These are phyloP conservation scores for Apiospora kogelbergensis DNA, from an alignment of 2,329 filamentous ascomycete genomes.

Conservation along the genomic window DNA sequence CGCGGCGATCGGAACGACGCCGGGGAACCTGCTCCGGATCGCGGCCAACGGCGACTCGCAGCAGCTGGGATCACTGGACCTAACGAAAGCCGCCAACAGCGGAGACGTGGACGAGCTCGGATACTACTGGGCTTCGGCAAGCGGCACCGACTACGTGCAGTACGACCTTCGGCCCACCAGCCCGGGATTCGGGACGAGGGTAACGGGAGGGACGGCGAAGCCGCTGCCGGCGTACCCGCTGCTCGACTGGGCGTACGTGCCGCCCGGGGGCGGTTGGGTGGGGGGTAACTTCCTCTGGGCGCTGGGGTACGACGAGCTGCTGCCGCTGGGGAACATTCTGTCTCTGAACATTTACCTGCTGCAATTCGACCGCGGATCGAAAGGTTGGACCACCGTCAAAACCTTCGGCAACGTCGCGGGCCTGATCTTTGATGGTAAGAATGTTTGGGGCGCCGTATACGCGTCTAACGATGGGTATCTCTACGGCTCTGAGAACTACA, in stretches of 20 bases:
- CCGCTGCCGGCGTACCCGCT: slow-evolving; percentile 7
- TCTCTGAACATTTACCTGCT: slow-evolving; percentile 12
- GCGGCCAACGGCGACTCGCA: slow-evolving; percentile 15
- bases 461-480: slow-evolving; percentile 18
- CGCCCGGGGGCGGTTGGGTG: neutral
- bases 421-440: neutral
- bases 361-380: slow-evolving; percentile 15
- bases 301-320: neutral
- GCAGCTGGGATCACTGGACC: slow-evolving; percentile 13
- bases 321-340: neutral
- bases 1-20: slow-evolving; percentile 8
- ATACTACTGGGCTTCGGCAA: slow-evolving; percentile 18
- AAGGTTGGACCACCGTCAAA: slow-evolving; percentile 10
- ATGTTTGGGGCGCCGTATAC: slow-evolving; percentile 19
- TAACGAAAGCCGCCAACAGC: slow-evolving; percentile 5
- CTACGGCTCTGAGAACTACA: slow-evolving; percentile 21
- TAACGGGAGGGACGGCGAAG: slow-evolving; percentile 5
- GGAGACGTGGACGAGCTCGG: slow-evolving; percentile 24
- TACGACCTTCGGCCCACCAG: slow-evolving; percentile 18
- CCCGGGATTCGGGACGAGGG: slow-evolving; percentile 15
- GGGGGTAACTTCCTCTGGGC: neutral
- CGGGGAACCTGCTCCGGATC: slow-evolving; percentile 21
- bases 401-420: slow-evolving; percentile 16
- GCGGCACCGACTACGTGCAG: slow-evolving; percentile 18
- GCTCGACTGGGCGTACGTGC: slow-evolving; percentile 22